These are phyloP conservation scores for Cetraspora pellucida DNA, from an alignment of 192 early-diverging fungal genomes.

Conservation along the genomic window DNA sequence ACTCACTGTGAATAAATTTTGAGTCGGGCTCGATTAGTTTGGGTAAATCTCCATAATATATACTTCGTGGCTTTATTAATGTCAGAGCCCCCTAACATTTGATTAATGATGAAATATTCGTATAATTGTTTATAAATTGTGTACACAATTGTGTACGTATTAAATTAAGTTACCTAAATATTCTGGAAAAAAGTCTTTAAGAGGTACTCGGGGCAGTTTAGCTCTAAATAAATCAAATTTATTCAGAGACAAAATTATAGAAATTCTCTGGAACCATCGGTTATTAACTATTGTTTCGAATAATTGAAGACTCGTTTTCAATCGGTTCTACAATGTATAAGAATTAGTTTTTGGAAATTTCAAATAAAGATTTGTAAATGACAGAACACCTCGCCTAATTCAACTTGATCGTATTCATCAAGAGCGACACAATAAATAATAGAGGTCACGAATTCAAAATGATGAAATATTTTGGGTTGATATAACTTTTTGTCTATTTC, in stretches of 20 bases:
- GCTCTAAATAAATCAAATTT: conserved; percentile 88
- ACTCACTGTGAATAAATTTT: conserved; percentile 82
- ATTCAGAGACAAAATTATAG: conserved; percentile 92
- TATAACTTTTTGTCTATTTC: conserved; percentile 84
- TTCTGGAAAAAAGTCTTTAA: conserved; percentile 86
- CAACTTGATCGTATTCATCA: conserved; percentile 93
- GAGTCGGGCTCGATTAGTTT: conserved; percentile 80
- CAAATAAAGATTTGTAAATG: neutral
- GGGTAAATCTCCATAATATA: conserved; percentile 86
- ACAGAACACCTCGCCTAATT: conserved; percentile 60
- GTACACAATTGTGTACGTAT: neutral
- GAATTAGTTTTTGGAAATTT: neutral
- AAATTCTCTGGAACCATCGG: conserved; percentile 88
- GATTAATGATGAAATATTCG: neutral
- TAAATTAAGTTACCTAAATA: conserved; percentile 57
- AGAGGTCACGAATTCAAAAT: conserved; percentile 84
- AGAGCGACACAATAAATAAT: conserved; percentile 94
- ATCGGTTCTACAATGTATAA: conserved; percentile 70
- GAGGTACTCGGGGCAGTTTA: conserved; percentile 76
- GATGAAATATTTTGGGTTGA: conserved; percentile 84
- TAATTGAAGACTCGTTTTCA: conserved; percentile 85
- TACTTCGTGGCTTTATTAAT: conserved; percentile 83
- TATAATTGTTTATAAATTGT: neutral
- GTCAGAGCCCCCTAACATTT: conserved; percentile 62
- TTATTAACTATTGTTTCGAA: conserved; percentile 93